Percentiles rank a stretch among this genome's conserved stretches.
These are phyloP conservation scores for Paxillus ammoniavirescens DNA, from an alignment of 768 basidiomycete genomes.

Conservation along the genomic window DNA sequence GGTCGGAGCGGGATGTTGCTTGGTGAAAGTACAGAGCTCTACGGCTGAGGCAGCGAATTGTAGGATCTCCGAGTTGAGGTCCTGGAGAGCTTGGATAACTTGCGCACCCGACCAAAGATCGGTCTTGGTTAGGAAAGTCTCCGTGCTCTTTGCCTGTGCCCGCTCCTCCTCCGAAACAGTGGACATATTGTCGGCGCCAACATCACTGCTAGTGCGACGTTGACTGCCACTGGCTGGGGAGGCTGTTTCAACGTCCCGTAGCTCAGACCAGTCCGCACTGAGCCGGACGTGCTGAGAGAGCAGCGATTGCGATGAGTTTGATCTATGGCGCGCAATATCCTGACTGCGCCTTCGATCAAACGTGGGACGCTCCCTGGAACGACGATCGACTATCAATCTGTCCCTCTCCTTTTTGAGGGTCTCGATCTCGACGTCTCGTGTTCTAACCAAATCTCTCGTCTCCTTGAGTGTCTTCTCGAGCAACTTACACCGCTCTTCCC, in stretches of 20 bases:
- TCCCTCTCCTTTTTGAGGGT: constrained; percentile 43
- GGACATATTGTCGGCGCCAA: constrained; percentile 23
- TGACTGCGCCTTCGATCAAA: constrained; percentile 30
- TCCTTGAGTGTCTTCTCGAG: constrained; percentile 66
- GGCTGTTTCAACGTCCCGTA: constrained; percentile 13
- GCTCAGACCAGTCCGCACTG: constrained; percentile 34
- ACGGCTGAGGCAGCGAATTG: constrained; percentile 76
- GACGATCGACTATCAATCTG: constrained; percentile 23
- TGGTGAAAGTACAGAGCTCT: constrained; percentile 59
- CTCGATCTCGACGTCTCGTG: constrained; percentile 61
- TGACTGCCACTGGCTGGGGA: constrained; percentile 14
- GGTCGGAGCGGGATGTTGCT: constrained; percentile 37
- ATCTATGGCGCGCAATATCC: constrained; percentile 24
- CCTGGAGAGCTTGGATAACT: constrained; percentile 74
- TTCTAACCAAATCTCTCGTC: constrained; percentile 55
- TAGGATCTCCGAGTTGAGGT: constrained; percentile 79
- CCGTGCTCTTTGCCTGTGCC: constrained; percentile 56
- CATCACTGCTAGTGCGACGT: constrained; percentile 12
- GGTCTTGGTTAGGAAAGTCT: constrained; percentile 70
- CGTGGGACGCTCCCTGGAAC: constrained; percentile 18
- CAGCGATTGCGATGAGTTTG: constrained; percentile 29
- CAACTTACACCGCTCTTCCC: constrained; percentile 61
- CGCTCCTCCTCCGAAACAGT: constrained; percentile 49
- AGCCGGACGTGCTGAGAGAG: constrained; percentile 31
- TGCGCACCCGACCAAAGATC: constrained; percentile 77